These are phyloP conservation scores for Chimonanthus praecox DNA, from an alignment of 164 flowering plant genomes.

Conservation along the genomic window DNA sequence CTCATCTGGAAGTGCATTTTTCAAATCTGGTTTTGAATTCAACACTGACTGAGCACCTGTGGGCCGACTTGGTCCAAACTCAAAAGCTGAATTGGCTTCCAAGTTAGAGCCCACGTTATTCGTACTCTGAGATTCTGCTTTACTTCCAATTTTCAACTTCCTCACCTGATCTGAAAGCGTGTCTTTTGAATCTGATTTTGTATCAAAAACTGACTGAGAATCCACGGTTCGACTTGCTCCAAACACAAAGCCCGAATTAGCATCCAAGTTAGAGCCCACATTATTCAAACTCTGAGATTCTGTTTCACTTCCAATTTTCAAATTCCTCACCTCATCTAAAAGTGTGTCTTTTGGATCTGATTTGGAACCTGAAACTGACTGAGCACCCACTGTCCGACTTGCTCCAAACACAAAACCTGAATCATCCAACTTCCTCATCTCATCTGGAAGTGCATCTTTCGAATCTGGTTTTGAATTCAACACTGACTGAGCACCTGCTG, in stretches of 20 bases:
- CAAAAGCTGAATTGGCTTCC: background rate
- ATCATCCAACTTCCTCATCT: slow-evolving; percentile 31
- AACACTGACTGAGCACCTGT: background rate
- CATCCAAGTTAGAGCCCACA: slow-evolving; percentile 8
- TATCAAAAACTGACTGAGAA: too few relatives aligned
- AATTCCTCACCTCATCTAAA: slow-evolving; percentile 21
- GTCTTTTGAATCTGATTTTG: too few relatives aligned
- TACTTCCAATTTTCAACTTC: slow-evolving; percentile 26
- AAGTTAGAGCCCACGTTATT: slow-evolving; percentile 6
- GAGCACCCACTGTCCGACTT: slow-evolving; percentile 3
- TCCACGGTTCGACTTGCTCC: too few relatives aligned
- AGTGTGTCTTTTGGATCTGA: background rate
- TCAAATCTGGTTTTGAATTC: background rate
- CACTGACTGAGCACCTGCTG: background rate
- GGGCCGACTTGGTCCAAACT: background rate
- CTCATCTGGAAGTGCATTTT: slow-evolving; percentile 20
- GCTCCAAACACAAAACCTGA: slow-evolving; percentile 25
- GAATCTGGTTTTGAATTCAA: background rate
- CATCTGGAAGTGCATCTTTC: slow-evolving; percentile 14
- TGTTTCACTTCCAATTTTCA: slow-evolving; percentile 17
- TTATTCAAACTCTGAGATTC: slow-evolving; percentile 7
- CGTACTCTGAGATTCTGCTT: slow-evolving; percentile 5
- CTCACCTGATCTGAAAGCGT: slow-evolving; percentile 29
- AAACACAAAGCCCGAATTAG: slow-evolving; percentile 11
- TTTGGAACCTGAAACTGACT: slow-evolving; percentile 7